Conservation (phyloP, 371 early-diverging fungal genomes). For the Vairimorpha necatrix region DNA sequence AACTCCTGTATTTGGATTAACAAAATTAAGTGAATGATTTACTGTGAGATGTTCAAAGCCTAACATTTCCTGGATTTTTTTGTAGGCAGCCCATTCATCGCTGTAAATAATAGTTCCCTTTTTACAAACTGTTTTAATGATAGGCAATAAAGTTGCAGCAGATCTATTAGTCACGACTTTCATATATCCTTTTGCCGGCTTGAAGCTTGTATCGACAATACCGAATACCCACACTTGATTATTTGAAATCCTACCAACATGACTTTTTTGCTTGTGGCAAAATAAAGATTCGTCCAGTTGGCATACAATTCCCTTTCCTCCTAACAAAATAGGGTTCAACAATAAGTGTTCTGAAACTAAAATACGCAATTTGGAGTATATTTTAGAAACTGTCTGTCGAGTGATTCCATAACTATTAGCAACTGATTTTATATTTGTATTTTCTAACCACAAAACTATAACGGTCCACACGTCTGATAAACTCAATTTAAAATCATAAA, state of each 20-base stretch:
- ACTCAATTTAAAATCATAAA: not conserved
- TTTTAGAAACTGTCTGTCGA: not conserved
- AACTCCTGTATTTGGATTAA: not conserved
- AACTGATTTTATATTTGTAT: not conserved
- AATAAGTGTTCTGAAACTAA: not conserved
- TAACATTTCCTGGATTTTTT: not conserved
- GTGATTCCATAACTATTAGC: not conserved
- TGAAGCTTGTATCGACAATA: not conserved
- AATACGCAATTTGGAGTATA: not conserved
- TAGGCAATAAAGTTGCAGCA: not conserved
- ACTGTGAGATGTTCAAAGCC: not conserved
- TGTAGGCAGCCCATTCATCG: not conserved
- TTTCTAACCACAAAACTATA: not conserved
- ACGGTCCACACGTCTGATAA: not conserved
- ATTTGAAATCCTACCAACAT: not conserved
- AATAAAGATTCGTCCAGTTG: not conserved
- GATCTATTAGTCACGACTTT: not conserved
- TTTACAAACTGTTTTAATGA: not conserved
- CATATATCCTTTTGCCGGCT: not conserved
- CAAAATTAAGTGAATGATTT: not conserved
- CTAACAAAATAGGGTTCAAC: not conserved
- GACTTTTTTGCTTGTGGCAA: not conserved
- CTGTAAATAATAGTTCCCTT: not conserved
- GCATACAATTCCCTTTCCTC: not conserved
- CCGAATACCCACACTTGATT: not conserved